Conservation (phyloP, 768 basidiomycete species). For the Pleurotus giganteus region DNA sequence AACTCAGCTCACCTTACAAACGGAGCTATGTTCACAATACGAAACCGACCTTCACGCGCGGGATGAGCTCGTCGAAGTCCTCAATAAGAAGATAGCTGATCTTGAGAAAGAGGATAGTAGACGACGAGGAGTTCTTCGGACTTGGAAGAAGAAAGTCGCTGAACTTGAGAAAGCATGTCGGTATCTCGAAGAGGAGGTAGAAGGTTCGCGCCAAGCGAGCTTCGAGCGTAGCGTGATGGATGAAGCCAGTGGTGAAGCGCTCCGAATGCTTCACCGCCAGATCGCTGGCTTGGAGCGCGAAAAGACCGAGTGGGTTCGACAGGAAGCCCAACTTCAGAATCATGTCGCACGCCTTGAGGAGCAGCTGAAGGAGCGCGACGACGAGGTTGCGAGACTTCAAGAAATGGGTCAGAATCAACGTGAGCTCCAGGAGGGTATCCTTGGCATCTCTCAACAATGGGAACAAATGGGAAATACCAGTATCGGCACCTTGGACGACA, state of each 20-base stretch:
- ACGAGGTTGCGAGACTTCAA: conserved; percentile 43
- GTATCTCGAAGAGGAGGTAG: conserved; percentile 82
- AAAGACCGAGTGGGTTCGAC: conserved; percentile 44
- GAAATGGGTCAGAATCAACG: conserved; percentile 53
- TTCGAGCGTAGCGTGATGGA: conserved; percentile 83
- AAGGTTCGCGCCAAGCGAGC: conserved; percentile 77
- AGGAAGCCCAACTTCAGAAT: conserved; percentile 38
- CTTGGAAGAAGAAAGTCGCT: conserved; percentile 75
- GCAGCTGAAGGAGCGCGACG: conserved; percentile 41
- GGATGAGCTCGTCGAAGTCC: conserved; percentile 66
- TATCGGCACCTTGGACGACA: conserved; percentile 39
- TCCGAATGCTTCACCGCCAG: conserved; percentile 77
- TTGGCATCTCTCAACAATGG: conserved; percentile 58
- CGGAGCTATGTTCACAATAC: conserved; percentile 73
- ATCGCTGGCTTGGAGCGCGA: conserved; percentile 76
- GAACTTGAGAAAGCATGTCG: conserved; percentile 70
- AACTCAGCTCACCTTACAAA: conserved; percentile 73
- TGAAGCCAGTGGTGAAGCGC: conserved; percentile 73
- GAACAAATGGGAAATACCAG: conserved; percentile 52
- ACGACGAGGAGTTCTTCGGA: conserved; percentile 48
- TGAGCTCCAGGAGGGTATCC: conserved; percentile 51
- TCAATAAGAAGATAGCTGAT: conserved; percentile 51
- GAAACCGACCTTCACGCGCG: conserved; percentile 72
- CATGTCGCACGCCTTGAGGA: conserved; percentile 51
- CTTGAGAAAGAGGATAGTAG: conserved; percentile 65